Conservation (phyloP, 2,329 filamentous ascomycete species). For the Aureobasidium sp. region DNA sequence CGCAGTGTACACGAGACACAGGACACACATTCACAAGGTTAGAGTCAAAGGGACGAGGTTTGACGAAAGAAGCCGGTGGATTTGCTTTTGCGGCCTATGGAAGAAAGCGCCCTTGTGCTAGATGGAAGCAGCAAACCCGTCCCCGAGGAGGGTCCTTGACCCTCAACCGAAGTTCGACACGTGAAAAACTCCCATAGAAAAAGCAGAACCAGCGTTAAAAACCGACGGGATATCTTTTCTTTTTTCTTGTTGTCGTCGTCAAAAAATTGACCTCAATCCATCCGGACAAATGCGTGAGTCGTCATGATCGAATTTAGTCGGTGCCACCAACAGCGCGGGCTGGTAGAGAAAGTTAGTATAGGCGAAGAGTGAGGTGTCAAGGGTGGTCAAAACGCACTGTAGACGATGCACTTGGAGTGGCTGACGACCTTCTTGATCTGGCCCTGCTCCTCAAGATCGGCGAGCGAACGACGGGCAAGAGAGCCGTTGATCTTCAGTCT, state of each 20-base stretch:
- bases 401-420: conserved; percentile 98
- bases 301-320: conserved; percentile 16
- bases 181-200: conserved; percentile 10
- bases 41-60: background rate
- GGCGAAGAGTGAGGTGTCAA: background rate
- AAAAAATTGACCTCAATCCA: conserved; percentile 9
- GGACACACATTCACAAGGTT: background rate
- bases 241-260: conserved; percentile 8
- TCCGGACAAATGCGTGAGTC: conserved; percentile 6
- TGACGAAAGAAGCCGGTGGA: conserved; percentile 12
- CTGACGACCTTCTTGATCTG: conserved; percentile 96
- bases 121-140: background rate
- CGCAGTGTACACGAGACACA: conserved; percentile 6
- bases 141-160: background rate
- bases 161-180: conserved; percentile 10
- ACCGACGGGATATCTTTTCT: conserved; percentile 7
- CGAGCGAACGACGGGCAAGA: conserved; percentile 79
- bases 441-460: conserved; percentile 94
- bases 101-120: conserved; percentile 1
- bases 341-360: conserved; percentile 8
- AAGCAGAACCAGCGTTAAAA: conserved; percentile 2
- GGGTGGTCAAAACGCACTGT: conserved; percentile 56
- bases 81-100: conserved; percentile 10
- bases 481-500: conserved; percentile 99
- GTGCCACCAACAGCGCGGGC: conserved; percentile 20